phyloP scores from a whole-genome alignment of 1,139 yeast genomes.

The Saccharomycopsis hybrid region DNA sequence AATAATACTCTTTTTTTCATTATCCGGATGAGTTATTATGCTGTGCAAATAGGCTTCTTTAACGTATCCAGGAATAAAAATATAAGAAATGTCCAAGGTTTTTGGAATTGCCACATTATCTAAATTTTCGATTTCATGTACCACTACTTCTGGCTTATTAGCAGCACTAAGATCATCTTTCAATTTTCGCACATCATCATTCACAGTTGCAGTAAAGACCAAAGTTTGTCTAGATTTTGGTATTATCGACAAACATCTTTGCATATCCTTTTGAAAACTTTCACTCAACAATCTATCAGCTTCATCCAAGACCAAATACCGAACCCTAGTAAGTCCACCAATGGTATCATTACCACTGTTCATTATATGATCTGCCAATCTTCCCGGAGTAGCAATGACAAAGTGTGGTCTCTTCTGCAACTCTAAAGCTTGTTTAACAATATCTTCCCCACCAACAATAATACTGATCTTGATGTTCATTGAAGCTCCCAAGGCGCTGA shows the following conservation, averaged over 20 bases:
- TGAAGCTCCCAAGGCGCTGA: slow-evolving; percentile 82
- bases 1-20: slow-evolving; percentile 62
- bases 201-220: slow-evolving; percentile 91
- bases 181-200: slow-evolving; percentile 81
- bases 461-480: slow-evolving; percentile 79
- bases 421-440: slow-evolving; percentile 76
- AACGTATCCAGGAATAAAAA: slow-evolving; percentile 70
- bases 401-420: slow-evolving; percentile 85
- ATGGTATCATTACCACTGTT: slow-evolving; percentile 87
- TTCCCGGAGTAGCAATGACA: slow-evolving; percentile 95
- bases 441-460: slow-evolving; percentile 93
- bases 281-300: slow-evolving; percentile 87
- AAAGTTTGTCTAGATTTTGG: slow-evolving; percentile 82
- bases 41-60: slow-evolving; percentile 83
- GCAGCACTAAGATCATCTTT: slow-evolving; percentile 59
- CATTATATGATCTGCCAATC: slow-evolving; percentile 87
- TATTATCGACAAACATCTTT: slow-evolving; percentile 58
- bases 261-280: slow-evolving; percentile 72
- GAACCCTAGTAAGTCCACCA: slow-evolving; percentile 68
- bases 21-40: slow-evolving; percentile 55
- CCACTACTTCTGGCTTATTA: slow-evolving; percentile 61
- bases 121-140: slow-evolving; percentile 74
- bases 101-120: slow-evolving; percentile 74
- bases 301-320: slow-evolving; percentile 85
- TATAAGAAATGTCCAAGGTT: slow-evolving; percentile 51